These are phyloP conservation scores for Aaosphaeria arxii DNA, from an alignment of 2,329 filamentous ascomycete genomes.

Conservation along the genomic window DNA sequence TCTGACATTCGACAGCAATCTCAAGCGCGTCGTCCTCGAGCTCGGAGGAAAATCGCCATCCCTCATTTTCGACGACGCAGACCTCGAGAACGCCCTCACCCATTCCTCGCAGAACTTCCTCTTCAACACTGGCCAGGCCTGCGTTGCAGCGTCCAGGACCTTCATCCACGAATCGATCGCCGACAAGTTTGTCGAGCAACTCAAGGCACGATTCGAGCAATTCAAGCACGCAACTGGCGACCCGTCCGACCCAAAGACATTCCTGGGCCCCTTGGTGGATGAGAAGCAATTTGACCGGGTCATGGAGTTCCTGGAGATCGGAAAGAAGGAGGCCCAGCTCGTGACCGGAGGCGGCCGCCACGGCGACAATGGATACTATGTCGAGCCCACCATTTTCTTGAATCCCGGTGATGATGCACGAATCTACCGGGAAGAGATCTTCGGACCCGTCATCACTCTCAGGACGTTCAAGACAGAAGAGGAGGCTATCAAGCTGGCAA, in stretches of 20 bases:
- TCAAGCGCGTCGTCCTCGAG: slow-evolving; percentile 48
- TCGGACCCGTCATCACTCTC: slow-evolving; percentile 27
- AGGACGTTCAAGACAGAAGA: slow-evolving; percentile 33
- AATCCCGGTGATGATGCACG: slow-evolving; percentile 21
- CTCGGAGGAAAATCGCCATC: slow-evolving; percentile 47
- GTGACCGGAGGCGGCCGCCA: slow-evolving; percentile 22
- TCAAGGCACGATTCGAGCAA: slow-evolving; percentile 25
- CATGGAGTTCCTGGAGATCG: slow-evolving; percentile 17
- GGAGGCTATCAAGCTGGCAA: slow-evolving; percentile 28
- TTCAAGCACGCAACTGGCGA: slow-evolving; percentile 10
- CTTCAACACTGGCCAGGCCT: slow-evolving; percentile 55
- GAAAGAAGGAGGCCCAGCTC: slow-evolving; percentile 24
- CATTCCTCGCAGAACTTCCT: slow-evolving; percentile 38
- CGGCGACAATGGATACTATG: slow-evolving; percentile 22
- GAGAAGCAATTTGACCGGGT: slow-evolving; percentile 25
- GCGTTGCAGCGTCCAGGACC: slow-evolving; percentile 55
- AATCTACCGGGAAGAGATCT: slow-evolving; percentile 33
- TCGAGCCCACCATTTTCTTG: slow-evolving; percentile 31
- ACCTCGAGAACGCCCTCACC: slow-evolving; percentile 25
- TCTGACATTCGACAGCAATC: slow-evolving; percentile 22
- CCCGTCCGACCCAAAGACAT: slow-evolving; percentile 15
- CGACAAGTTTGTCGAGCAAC: slow-evolving; percentile 20
- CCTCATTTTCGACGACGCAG: slow-evolving; percentile 38
- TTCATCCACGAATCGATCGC: slow-evolving; percentile 30
- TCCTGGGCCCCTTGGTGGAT: slow-evolving; percentile 26